Evolutionary conservation across 192 early-diverging fungal species (phyloP).

Genomic region (Coemansia sp.): DNA sequence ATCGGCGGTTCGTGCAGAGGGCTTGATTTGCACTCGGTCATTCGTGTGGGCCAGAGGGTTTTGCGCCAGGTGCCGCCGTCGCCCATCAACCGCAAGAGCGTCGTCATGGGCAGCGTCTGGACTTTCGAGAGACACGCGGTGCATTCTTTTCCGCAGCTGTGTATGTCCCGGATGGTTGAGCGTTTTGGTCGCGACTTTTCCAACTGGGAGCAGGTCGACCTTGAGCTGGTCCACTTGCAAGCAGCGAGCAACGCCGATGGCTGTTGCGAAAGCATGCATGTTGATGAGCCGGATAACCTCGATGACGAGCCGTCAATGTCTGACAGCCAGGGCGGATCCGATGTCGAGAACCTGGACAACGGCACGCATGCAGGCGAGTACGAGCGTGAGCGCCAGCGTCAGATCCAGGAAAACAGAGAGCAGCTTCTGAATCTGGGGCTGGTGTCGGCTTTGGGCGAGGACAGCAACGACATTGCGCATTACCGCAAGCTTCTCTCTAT

Average conservation of each 20-base stretch:
- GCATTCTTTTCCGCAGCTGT: slow-evolving; percentile 66
- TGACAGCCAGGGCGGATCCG: slow-evolving; percentile 15
- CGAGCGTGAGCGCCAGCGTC: slow-evolving; percentile 48
- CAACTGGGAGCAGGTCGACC: slow-evolving; percentile 77
- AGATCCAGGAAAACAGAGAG: slow-evolving; percentile 53
- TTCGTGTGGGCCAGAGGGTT: not conserved
- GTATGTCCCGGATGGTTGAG: slow-evolving; percentile 83
- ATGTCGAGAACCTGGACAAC: slow-evolving; percentile 34
- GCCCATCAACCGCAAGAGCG: slow-evolving; percentile 78
- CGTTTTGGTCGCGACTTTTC: slow-evolving; percentile 80
- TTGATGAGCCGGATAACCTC: not conserved
- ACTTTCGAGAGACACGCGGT: slow-evolving; percentile 63
- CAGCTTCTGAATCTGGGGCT: slow-evolving; percentile 62
- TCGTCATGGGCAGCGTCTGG: slow-evolving; percentile 93
- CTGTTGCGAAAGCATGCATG: not conserved
- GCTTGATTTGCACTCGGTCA: not conserved
- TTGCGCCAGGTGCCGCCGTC: slow-evolving; percentile 67
- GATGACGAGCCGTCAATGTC: not conserved
- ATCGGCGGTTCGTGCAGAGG: not conserved
- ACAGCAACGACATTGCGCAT: slow-evolving; percentile 72
- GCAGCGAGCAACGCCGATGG: not conserved
- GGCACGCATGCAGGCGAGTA: slow-evolving; percentile 43
- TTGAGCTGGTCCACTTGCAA: slow-evolving; percentile 45
- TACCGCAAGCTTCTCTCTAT: slow-evolving; percentile 63
- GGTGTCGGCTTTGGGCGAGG: slow-evolving; percentile 79